Base-by-base conservation (phyloP, 768 basidiomycete species). In the Rhizopogon sp. region DNA sequence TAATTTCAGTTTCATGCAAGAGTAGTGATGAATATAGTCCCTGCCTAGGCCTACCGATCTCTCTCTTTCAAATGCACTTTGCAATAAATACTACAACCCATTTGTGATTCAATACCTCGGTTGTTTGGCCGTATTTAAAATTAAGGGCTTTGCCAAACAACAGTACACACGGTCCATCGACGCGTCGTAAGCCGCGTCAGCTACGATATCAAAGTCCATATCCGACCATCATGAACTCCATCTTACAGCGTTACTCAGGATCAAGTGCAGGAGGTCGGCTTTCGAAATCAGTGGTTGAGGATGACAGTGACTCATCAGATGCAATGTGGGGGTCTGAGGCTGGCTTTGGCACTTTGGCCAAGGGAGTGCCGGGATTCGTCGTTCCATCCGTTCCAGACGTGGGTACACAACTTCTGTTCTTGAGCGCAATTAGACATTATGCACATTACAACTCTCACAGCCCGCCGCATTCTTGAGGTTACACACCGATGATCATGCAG, bases 401-500 rank as follows among this genome's bases (percentile, higher is more conserved):
- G 67, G 74, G 88, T 74, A 37, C 57, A 28, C 22, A 2, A 31
- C 46, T 17, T 22, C 29, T 39, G 9, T 25, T 35, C 44, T 39
- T 40, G n/a, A 40, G 41, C 42, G 37, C 28, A 40, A 22, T 37
- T 25, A 49, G 14, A 16, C 46, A 7, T 45, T 25, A 16, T 53
- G 8, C 11, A 37, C 5, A 11, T 13, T 63, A 63, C 41, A 64
- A 39, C 6, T 54, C 57, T 40, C 29, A 3, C 70, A 98, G 96
- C 96, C 96, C 8, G 79, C 90, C 46, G 77, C 90, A 5, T 99
- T 99, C 74, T 78, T 99, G 63, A 82, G 88, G 64, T 74, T 95
- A 54, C 94, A 98, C 74, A 98, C 96, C 42, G 94, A 98, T 70
- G 94, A 97, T 75, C 88, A 85, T 59, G 93, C 93, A 56, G 93